Evolutionary conservation across 108 stramenopile species (phyloP).

Genomic region (Skeletonema grethae): DNA sequence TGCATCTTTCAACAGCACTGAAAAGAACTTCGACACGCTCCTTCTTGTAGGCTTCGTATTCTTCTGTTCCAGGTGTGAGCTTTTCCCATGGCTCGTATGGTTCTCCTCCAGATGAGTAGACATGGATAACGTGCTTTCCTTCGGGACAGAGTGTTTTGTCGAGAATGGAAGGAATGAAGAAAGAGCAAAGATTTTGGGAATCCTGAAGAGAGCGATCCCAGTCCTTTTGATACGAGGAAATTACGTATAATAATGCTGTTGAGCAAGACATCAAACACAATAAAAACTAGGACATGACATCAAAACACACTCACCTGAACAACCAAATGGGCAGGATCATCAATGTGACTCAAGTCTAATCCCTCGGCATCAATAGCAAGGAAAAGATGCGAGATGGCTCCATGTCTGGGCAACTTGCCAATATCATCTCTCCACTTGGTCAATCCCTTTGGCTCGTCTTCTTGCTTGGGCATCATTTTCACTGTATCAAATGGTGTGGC

Average conservation of each 20-base stretch:
- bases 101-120: slow-evolving; percentile 92
- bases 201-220: slow-evolving; percentile 91
- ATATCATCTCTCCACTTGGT: slow-evolving; percentile 76
- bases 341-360: slow-evolving; percentile 81
- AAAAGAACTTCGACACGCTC: slow-evolving; percentile 90
- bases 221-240: slow-evolving; percentile 43
- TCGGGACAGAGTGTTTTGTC: slow-evolving; percentile 90
- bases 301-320: slow-evolving; percentile 56
- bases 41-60: slow-evolving; percentile 93
- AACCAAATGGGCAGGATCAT: slow-evolving; percentile 91
- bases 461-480: slow-evolving; percentile 64
- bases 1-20: slow-evolving; percentile 89
- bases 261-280: not conserved
- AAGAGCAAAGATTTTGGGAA: slow-evolving; percentile 89
- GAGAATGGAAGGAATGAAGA: slow-evolving; percentile 89
- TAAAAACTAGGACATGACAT: not conserved
- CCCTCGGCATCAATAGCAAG: slow-evolving; percentile 83
- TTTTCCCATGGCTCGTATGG: slow-evolving; percentile 96
- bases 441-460: slow-evolving; percentile 58
- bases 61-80: slow-evolving; percentile 75
- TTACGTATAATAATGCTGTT: not conserved
- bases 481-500: slow-evolving; percentile 95
- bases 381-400: slow-evolving; percentile 89
- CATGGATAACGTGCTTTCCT: slow-evolving; percentile 95
- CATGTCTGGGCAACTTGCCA: slow-evolving; percentile 85